Conservation (phyloP, 306 rosid genomes). For the Corylus avellana region DNA sequence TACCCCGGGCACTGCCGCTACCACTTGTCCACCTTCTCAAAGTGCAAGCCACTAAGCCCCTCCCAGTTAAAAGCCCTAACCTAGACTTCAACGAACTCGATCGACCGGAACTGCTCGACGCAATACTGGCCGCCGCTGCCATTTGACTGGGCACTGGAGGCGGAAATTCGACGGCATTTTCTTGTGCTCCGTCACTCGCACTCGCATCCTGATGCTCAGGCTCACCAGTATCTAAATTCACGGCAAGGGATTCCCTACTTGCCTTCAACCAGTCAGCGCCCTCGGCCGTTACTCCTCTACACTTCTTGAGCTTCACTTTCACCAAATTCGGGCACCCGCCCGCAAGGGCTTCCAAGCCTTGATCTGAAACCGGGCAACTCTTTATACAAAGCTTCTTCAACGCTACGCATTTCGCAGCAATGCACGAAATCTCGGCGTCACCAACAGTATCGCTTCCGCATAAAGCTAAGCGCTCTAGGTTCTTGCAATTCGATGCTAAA, state of each 20-base stretch:
- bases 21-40: slow-evolving; percentile 84
- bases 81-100: slow-evolving; percentile 71
- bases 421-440: slow-evolving; percentile 81
- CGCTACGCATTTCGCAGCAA: slow-evolving; percentile 84
- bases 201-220: slow-evolving; percentile 72
- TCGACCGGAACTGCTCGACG: slow-evolving; percentile 55
- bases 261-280: slow-evolving; percentile 84
- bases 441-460: slow-evolving; percentile 95
- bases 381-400: slow-evolving; percentile 94
- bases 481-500: slow-evolving; percentile 79
- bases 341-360: slow-evolving; percentile 80
- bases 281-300: slow-evolving; percentile 73
- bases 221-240: slow-evolving; percentile 79
- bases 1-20: slow-evolving; percentile 55
- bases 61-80: slow-evolving; percentile 70
- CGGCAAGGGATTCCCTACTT: slow-evolving; percentile 66
- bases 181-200: slow-evolving; percentile 82
- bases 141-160: slow-evolving; percentile 44
- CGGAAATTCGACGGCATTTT: slow-evolving; percentile 54
- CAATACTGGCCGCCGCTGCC: slow-evolving; percentile 31
- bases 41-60: slow-evolving; percentile 69
- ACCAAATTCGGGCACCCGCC: slow-evolving; percentile 94
- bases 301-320: slow-evolving; percentile 94
- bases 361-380: slow-evolving; percentile 86
- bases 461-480: slow-evolving; percentile 86